Percentiles rank a stretch among this genome's conserved stretches.
These are phyloP conservation scores for Cajanus cajan DNA, from an alignment of 306 rosid species.

Conservation along the genomic window DNA sequence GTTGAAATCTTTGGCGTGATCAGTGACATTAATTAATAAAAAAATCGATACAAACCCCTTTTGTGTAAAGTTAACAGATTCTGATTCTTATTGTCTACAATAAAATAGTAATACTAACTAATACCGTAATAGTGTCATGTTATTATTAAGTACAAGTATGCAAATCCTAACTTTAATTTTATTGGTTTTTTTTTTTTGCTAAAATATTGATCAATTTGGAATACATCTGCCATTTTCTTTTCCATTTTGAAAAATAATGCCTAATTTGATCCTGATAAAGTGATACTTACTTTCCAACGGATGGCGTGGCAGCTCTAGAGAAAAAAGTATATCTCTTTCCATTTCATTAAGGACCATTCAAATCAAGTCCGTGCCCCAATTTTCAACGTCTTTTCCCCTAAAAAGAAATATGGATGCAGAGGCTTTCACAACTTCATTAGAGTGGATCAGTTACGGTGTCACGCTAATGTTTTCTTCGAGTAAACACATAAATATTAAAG, in stretches of 20 bases:
- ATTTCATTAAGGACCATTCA: background rate
- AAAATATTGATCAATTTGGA: background rate
- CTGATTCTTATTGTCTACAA: background rate
- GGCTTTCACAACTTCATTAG: too few relatives aligned
- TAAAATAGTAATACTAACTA: background rate
- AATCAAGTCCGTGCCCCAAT: background rate
- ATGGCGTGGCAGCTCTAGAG: background rate
- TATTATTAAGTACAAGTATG: background rate
- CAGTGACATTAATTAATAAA: background rate
- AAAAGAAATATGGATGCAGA: too few relatives aligned
- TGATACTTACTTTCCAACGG: background rate
- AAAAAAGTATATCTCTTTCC: too few relatives aligned
- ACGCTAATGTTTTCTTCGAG: too few relatives aligned
- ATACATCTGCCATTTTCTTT: background rate
- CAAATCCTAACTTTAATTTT: too few relatives aligned
- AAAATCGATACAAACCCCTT: background rate
- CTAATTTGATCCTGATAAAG: too few relatives aligned
- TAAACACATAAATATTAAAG: too few relatives aligned
- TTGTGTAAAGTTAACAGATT: background rate
- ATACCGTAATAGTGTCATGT: background rate
- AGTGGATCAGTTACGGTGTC: too few relatives aligned
- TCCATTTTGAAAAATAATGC: too few relatives aligned
- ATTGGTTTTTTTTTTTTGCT: too few relatives aligned
- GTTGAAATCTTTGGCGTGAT: too few relatives aligned
- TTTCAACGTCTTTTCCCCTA: background rate